Evolutionary conservation across 1,284 basidiomycete species (phyloP), one percentile per base, ranked within the genome.

Genomic region (Leccinum fallax): DNA sequence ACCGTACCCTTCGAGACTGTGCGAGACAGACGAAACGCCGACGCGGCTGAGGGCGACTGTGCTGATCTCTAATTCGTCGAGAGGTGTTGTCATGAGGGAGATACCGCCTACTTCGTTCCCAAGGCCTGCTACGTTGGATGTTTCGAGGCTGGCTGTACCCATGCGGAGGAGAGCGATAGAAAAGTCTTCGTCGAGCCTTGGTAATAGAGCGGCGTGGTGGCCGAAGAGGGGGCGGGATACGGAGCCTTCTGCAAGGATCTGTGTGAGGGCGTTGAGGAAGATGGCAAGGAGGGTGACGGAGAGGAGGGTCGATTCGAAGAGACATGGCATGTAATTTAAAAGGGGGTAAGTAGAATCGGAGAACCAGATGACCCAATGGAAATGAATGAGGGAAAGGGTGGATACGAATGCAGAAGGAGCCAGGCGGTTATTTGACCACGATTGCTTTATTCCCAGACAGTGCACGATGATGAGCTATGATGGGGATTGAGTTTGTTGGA

Each of bases 131-230:
- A 89, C 80, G 57, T 84, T 85, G 0, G 89, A 90, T 0, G 87
- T 86, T 71, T 92, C 89, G 55, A 92, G 76, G 68, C 87, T 89
- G 2, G 88, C 89, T 1, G 87, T 88, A 8, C 89, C 88, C 16
- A 90, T 78, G 24, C 90, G 83, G 56, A 91, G 78, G 36, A 92
- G 78, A 4, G 87, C 83, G 28, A 90, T 81, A 4, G 85, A 83
- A 73, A 89, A 92, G 70, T 92, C 90, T 71, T 92, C 90, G 38
- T 92, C 88, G 72, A 80, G 81, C 54, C 75, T 77, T 11, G 83
- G 83, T 53, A 80, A 67, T 40, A 85, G 70, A 51, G 74, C 76
- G 32, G 71, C 71, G 13, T 77, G 69, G 62, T 82, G 83, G 8
- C 80, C 82, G 28, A 84, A 77, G n/a, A 85, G 66, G 15, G 83